phyloP scores from a whole-genome alignment of 495 filamentous ascomycete genomes.

The Xylaria telfairii region DNA sequence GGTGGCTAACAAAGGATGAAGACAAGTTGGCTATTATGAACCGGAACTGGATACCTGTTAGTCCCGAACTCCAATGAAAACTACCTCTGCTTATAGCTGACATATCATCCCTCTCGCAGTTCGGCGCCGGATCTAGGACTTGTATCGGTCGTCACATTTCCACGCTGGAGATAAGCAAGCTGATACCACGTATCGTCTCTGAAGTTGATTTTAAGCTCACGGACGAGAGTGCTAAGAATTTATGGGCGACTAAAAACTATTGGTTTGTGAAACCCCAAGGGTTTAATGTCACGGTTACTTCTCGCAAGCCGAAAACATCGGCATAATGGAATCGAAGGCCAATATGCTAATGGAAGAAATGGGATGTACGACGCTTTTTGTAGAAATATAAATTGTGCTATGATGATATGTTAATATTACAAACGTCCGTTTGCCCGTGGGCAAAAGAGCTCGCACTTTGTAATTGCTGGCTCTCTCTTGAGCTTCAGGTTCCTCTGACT shows the following conservation, averaged over 20 bases:
- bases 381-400: too few relatives aligned
- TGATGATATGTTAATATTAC: too few relatives aligned
- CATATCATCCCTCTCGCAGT: slow-evolving; percentile 35
- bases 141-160: slow-evolving; percentile 72
- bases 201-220: slow-evolving; percentile 56
- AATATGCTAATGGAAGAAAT: neutral
- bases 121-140: slow-evolving; percentile 66
- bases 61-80: neutral
- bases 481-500: neutral
- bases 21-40: slow-evolving; percentile 53
- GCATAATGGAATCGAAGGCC: neutral
- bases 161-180: slow-evolving; percentile 68
- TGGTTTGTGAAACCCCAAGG: slow-evolving; percentile 60
- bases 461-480: neutral
- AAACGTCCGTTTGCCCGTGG: too few relatives aligned
- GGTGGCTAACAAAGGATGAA: slow-evolving; percentile 52
- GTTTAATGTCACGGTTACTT: slow-evolving; percentile 24
- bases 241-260: slow-evolving; percentile 41
- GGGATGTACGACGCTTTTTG: too few relatives aligned
- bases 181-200: slow-evolving; percentile 66
- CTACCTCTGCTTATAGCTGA: neutral
- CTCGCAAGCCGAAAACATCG: neutral
- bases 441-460: too few relatives aligned
- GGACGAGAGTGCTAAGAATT: neutral
- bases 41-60: slow-evolving; percentile 32